Conservation (phyloP, 2,329 filamentous ascomycete species). For the Clarireedia monteithiana region DNA sequence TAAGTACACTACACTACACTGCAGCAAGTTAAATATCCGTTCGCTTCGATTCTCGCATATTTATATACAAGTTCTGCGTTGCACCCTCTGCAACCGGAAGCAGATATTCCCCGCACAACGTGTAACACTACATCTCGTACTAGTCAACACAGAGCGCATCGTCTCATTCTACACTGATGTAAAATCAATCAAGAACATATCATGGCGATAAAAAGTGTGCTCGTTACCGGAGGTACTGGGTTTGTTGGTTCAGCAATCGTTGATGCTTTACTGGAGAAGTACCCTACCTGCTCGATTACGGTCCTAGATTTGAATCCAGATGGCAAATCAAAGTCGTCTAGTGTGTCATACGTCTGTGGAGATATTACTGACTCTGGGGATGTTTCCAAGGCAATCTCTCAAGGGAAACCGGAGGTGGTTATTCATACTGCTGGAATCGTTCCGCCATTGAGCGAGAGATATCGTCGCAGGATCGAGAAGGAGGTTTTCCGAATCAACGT, state of each 20-base stretch:
- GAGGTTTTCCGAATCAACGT: background rate
- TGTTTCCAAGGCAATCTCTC: background rate
- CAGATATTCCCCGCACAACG: too few species aligned
- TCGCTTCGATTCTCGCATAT: too few species aligned
- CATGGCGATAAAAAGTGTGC: background rate
- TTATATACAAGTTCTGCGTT: too few species aligned
- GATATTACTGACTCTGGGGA: background rate
- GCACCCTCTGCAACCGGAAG: too few species aligned
- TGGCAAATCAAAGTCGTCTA: background rate
- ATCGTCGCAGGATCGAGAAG: background rate
- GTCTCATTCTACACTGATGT: background rate
- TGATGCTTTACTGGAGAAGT: background rate
- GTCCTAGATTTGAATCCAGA: background rate
- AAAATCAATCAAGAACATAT: background rate
- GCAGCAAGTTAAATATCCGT: too few species aligned
- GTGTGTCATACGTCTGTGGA: background rate
- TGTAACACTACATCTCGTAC: too few species aligned
- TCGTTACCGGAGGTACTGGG: constrained; percentile 1
- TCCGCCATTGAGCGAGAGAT: constrained; percentile 1
- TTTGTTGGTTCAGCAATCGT: constrained; percentile 2
- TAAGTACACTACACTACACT: too few species aligned
- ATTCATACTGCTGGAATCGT: constrained; percentile 4
- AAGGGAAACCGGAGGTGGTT: background rate
- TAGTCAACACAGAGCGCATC: too few species aligned
- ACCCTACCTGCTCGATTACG: background rate